Evolutionary conservation across 2,329 filamentous ascomycete genomes (phyloP).

Genomic region (Bipolaris oryzae): DNA sequence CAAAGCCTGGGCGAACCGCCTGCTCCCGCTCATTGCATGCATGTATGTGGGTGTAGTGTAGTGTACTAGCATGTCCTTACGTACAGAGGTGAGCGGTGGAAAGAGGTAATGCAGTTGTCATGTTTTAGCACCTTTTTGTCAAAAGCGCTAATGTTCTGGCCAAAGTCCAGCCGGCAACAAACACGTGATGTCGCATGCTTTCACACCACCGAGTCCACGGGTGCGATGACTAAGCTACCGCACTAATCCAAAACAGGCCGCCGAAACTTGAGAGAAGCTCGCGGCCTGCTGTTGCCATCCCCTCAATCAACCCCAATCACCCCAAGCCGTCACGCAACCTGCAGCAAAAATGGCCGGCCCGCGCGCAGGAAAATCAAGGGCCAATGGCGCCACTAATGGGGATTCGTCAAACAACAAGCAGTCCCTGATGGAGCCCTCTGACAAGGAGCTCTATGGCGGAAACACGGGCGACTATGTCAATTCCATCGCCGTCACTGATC

Average conservation of each 20-base stretch:
- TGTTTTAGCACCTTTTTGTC: neutral
- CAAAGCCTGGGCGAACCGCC: neutral
- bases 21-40: neutral
- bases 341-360: slow-evolving; percentile 44
- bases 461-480: slow-evolving; percentile 82
- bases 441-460: slow-evolving; percentile 80
- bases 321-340: slow-evolving; percentile 24
- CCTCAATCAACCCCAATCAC: slow-evolving; percentile 19
- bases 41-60: no score
- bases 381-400: slow-evolving; percentile 77
- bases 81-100: neutral
- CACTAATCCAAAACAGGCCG: slow-evolving; percentile 16
- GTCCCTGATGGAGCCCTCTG: slow-evolving; percentile 87
- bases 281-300: slow-evolving; percentile 10
- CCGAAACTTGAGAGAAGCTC: slow-evolving; percentile 23
- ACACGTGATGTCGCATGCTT: slow-evolving; percentile 1
- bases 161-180: neutral
- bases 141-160: no score
- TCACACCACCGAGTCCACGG: neutral
- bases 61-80: no score
- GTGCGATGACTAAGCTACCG: slow-evolving; percentile 4
- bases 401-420: slow-evolving; percentile 87
- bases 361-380: slow-evolving; percentile 68
- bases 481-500: slow-evolving; percentile 80
- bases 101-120: neutral